These are phyloP conservation scores for Forsythia viridissima DNA, from an alignment of 257 asterid species.

Conservation along the genomic window DNA sequence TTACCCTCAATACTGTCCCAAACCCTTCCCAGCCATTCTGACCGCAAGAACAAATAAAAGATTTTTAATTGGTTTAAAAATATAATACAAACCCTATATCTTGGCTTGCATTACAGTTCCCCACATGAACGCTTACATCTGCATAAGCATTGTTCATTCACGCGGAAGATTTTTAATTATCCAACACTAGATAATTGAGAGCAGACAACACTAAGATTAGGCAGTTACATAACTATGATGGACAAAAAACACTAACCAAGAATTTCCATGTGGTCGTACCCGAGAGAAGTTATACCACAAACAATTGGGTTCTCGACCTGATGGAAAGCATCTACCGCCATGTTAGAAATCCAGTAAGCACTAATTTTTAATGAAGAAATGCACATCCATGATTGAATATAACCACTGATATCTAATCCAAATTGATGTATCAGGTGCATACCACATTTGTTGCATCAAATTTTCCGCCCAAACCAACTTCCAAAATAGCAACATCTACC, in stretches of 20 bases:
- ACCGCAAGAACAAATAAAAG: not conserved
- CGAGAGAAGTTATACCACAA: conserved; percentile 86
- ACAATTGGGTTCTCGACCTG: conserved; percentile 84
- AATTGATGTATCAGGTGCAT: conserved; percentile 31
- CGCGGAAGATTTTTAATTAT: conserved; percentile 6
- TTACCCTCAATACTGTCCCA: not conserved
- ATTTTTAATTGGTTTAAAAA: not conserved
- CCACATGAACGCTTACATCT: not conserved
- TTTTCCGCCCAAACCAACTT: conserved; percentile 97
- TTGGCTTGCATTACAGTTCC: not conserved
- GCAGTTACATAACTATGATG: conserved; percentile 34
- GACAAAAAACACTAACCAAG: conserved; percentile 83
- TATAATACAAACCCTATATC: not conserved
- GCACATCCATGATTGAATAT: conserved; percentile 19
- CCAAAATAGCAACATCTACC: conserved; percentile 96
- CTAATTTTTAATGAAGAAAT: conserved; percentile 8
- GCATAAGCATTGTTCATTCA: not conserved
- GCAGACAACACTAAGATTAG: conserved; percentile 22
- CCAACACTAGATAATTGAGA: not conserved
- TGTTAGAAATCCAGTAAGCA: conserved; percentile 28
- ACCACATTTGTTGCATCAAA: conserved; percentile 99
- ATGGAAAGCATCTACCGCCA: conserved; percentile 26
- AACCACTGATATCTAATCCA: not conserved
- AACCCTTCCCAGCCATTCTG: not conserved
- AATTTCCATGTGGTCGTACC: conserved; percentile 96